A percentile compares a stretch with the other conserved stretches of the same genome.
Conservation (phyloP, 2,329 filamentous ascomycete genomes). For the Nigrograna mackinnonii region DNA sequence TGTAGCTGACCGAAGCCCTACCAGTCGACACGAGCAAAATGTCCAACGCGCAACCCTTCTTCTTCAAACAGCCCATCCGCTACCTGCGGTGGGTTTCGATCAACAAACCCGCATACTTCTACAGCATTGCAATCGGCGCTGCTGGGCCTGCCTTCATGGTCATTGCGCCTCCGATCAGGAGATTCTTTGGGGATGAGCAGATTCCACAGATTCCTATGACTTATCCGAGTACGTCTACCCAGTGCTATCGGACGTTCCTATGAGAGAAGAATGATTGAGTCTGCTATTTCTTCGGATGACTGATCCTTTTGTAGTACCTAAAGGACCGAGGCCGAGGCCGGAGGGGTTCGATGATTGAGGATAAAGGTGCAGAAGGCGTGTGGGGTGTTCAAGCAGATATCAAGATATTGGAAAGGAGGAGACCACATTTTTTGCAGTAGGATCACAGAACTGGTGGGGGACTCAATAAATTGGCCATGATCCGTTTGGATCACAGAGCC, state of each 20-base stretch:
- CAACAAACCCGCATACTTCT: conserved; percentile 91
- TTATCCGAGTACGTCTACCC: conserved; percentile 79
- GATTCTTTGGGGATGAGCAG: conserved; percentile 71
- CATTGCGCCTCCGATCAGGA: conserved; percentile 74
- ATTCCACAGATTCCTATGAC: conserved; percentile 75
- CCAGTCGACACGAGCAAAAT: conserved; percentile 51
- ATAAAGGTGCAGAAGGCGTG: no score
- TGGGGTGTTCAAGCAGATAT: no score
- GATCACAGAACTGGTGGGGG: no score
- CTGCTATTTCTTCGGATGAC: no score
- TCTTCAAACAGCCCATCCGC: conserved; percentile 81
- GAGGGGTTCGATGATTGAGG: conserved; percentile 50
- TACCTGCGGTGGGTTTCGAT: conserved; percentile 88
- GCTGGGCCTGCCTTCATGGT: conserved; percentile 72
- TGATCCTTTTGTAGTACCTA: conserved; percentile 43
- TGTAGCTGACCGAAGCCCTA: no score
- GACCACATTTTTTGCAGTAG: no score
- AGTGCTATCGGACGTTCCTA: no score
- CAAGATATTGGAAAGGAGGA: no score
- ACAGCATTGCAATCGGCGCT: conserved; percentile 74
- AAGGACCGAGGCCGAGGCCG: conserved; percentile 49
- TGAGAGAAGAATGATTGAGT: no score
- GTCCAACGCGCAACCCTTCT: conserved; percentile 61
- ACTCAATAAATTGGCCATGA: no score
- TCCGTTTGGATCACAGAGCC: no score